Evolutionary conservation across 306 rosid genomes (phyloP).

Genomic region (Dryas octopetala): DNA sequence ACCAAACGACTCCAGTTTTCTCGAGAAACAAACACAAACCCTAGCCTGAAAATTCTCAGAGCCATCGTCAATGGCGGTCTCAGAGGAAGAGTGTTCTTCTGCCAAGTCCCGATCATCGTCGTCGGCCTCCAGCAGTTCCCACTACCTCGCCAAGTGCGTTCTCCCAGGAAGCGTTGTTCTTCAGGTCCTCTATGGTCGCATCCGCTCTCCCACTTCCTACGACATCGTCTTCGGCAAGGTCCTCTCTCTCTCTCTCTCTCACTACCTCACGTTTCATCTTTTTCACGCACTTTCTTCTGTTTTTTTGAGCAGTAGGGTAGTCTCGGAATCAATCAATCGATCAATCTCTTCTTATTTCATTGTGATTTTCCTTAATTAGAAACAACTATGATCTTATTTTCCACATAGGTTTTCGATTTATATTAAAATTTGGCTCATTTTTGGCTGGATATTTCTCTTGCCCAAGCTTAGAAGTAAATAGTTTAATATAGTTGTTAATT

Average conservation of each 20-base stretch:
- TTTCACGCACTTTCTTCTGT: neutral
- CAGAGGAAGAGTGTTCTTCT: conserved; percentile 92
- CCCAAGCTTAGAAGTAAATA: neutral
- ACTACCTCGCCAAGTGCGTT: conserved; percentile 85
- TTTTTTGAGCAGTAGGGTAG: neutral
- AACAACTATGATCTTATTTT: neutral
- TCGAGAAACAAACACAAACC: neutral
- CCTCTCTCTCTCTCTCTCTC: neutral
- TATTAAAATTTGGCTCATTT: too few species aligned
- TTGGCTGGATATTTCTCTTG: neutral
- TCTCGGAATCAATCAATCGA: neutral
- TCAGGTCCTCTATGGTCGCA: conserved; percentile 69
- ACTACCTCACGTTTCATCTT: too few species aligned
- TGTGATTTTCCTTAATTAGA: neutral
- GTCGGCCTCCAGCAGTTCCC: conserved; percentile 43
- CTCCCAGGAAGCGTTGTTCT: conserved; percentile 83
- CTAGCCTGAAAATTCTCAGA: neutral
- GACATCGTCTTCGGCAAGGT: conserved; percentile 92
- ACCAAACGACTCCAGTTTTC: neutral
- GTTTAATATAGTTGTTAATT: neutral
- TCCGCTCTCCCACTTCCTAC: conserved; percentile 67
- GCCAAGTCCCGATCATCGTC: conserved; percentile 68
- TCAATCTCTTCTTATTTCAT: neutral
- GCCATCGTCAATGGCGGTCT: conserved; percentile 65
- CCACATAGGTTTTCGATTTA: too few species aligned